Evolutionary conservation across 345 rosid genomes (phyloP), one percentile per base, ranked within the genome.

Genomic region (Euphorbia peplus): DNA sequence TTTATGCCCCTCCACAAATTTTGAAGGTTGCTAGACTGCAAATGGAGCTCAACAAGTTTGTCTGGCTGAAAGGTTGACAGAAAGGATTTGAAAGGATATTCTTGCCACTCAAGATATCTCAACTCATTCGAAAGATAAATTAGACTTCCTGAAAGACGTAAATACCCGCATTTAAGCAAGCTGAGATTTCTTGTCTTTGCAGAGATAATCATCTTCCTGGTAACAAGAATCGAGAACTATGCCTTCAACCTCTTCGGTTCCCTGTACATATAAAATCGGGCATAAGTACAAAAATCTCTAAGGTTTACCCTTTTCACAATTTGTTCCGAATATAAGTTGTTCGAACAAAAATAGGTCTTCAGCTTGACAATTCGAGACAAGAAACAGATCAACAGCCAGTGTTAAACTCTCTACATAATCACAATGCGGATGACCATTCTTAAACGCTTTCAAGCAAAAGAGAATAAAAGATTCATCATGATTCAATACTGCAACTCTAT

Each of bases 241-340:
- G 37, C 60, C 73, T 42, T 71, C 68, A 29, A 71, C 55, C 8
- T 63, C 51, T 54, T 71, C 74, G 2, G 63, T 63, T 53, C 74
- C 74, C 74, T 71, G 53, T 24, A 68, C 3, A 42, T 19, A 8
- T 4, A 50, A n/a, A 50, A 18, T 50, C 24, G 24, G 11, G 12
- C 28, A n/a, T 7, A 15, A 8, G 59, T 14, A 44, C 50, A 2
- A 7, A 42, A 42, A 42, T 32, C 37, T n/a, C n/a, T 6, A 32
- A 32, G 37, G 4, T 32, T 42, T 42, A 42, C 47, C 47, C 47
- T 42, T 42, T 42, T 42, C 11, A 42, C 11, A 8, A 42, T 6
- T 13, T 42, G 15, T 42, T 42, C 47, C 2, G 47, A 10, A 42
- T 7, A 32, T 42, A 8, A 42, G 47, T 13, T 42, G 15, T 42